Percentiles rank a stretch among this genome's conserved stretches.
Evolutionary conservation across 495 filamentous ascomycete genomes (phyloP).

Genomic region (Hyaloscypha finlandica): DNA sequence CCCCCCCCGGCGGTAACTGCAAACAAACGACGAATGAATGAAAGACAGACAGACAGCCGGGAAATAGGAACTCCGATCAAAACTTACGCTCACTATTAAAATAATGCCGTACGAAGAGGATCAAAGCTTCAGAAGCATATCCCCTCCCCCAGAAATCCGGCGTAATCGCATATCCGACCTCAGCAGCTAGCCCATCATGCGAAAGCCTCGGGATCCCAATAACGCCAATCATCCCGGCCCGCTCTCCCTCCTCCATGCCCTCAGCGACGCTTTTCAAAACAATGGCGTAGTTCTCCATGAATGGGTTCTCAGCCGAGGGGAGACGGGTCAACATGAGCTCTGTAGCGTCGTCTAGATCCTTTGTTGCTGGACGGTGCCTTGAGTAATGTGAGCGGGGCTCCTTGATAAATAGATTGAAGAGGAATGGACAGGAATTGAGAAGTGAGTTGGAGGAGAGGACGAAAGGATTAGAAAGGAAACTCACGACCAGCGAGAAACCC

Average conservation of each 20-base stretch:
- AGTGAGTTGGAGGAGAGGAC: background rate
- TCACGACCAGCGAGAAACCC: background rate
- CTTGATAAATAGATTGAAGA: background rate
- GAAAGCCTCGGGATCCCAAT: background rate
- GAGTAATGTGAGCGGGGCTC: background rate
- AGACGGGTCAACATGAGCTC: background rate
- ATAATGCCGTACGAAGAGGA: conserved; percentile 8
- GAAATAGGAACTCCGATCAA: background rate
- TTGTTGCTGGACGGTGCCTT: background rate
- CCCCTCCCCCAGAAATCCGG: conserved; percentile 17
- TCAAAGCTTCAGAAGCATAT: conserved; percentile 21
- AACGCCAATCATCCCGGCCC: background rate
- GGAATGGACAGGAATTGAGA: background rate
- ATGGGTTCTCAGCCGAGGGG: conserved; percentile 5
- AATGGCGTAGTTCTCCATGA: conserved; percentile 15
- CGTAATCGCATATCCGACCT: conserved; percentile 13
- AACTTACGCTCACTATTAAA: background rate
- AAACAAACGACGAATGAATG: background rate
- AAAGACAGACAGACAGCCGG: background rate
- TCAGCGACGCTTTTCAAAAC: background rate
- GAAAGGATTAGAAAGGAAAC: background rate
- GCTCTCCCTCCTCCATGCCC: background rate
- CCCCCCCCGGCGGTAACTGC: background rate
- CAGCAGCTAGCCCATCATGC: background rate
- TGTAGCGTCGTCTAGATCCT: conserved; percentile 3